Evolutionary conservation across 192 early-diverging fungal genomes (phyloP), one percentile per base, ranked within the genome.

Genomic region (Podila epigama): DNA sequence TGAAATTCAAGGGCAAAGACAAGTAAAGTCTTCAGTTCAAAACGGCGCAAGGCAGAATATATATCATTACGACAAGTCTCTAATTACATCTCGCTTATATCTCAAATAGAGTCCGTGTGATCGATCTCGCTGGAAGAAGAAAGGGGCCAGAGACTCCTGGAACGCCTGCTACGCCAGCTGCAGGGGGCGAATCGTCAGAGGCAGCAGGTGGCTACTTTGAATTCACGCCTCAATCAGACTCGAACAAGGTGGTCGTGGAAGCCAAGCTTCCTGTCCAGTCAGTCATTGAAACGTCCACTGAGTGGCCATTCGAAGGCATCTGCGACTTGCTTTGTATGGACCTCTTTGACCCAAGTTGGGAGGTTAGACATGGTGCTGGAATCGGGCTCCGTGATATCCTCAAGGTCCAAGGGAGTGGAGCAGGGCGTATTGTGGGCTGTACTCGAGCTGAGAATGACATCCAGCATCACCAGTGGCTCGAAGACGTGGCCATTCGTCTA

Each of bases 321-420:
- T 89, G 86, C 51, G 87, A 88, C 32, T 75, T 82, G 53, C 54
- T 89, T 27, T 84, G 83, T 59, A 79, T 85, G 79, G 87, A 87
- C 71, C 77, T 87, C 8, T 87, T 86, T 66, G 87, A 89, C 77
- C 88, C 94, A 0, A 60, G 70, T 18, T 99, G 98, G 98, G 96
- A 97, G 71, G 84, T 93, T 10, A 87, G 98, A 6, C 98, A 99
- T 66, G 98, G 98, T 27, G 97, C 98, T 1, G 96, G 92, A 5
- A 92, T 99, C 67, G 98, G 96, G 1, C 75, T 99, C 32, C 91
- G 95, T 13, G 93, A 91, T 59, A 84, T 99, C 25, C 63, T 99
- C 52, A 96, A 95, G 73, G 81, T 79, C 13, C 96, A 97, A 57
- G 96, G 96, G 5, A 68, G 70, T 41, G 94, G 95, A 11, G 91